Conservation (phyloP, 805 yeast genomes). For the Metschnikowia bowlesiae region DNA sequence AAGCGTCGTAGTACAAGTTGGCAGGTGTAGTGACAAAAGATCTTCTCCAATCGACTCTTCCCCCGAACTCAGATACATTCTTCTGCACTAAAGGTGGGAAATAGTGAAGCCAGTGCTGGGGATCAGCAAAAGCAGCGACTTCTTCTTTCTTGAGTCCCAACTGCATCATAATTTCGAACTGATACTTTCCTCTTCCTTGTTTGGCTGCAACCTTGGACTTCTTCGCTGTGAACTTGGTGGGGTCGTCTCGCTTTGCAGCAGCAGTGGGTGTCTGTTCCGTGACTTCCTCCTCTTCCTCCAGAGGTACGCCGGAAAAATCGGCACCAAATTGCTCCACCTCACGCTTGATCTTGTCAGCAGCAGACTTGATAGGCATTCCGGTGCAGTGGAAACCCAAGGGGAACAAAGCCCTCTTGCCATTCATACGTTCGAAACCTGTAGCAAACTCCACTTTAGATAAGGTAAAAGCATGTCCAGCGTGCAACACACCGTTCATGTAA, state of each 20-base stretch:
- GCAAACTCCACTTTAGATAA: slow-evolving; percentile 90
- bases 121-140: slow-evolving; percentile 82
- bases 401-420: slow-evolving; percentile 85
- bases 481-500: slow-evolving; percentile 97
- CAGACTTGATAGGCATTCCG: slow-evolving; percentile 95
- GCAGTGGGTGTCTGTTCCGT: slow-evolving; percentile 25
- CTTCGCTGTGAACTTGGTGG: slow-evolving; percentile 86
- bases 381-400: slow-evolving; percentile 99
- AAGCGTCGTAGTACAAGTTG: slow-evolving; percentile 86
- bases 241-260: slow-evolving; percentile 56
- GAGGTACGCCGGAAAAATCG: slow-evolving; percentile 67
- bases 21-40: slow-evolving; percentile 92
- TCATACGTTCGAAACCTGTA: slow-evolving; percentile 91
- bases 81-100: slow-evolving; percentile 87
- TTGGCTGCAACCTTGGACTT: slow-evolving; percentile 93
- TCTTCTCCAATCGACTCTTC: slow-evolving; percentile 98
- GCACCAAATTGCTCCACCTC: slow-evolving; percentile 89
- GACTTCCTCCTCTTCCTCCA: slow-evolving; percentile 49
- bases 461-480: slow-evolving; percentile 96
- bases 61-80: slow-evolving; percentile 80
- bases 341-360: slow-evolving; percentile 92
- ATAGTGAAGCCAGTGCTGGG: slow-evolving; percentile 82
- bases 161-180: slow-evolving; percentile 94
- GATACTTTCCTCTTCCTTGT: slow-evolving; percentile 90
- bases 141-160: slow-evolving; percentile 83